Evolutionary conservation across 345 rosid genomes (phyloP), one percentile per base, ranked within the genome.

Genomic region (Crucihimalaya himalaica): DNA sequence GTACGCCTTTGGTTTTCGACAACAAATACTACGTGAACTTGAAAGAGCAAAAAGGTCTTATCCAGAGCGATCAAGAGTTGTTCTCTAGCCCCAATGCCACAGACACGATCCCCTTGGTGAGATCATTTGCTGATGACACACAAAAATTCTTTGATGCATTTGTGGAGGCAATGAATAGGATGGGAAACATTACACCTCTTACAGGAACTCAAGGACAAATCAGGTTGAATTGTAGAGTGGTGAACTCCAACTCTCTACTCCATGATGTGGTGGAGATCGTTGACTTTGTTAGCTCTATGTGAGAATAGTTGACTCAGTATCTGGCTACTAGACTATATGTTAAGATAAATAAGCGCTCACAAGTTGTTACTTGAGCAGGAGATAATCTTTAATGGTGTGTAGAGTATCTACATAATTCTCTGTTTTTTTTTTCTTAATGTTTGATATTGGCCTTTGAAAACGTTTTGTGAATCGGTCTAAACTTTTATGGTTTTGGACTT

Each of bases 161-260:
- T 40, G 85, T 70, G 7, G 73, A 67, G 54, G 86, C 95, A 8
- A 87, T 91, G 96, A 80, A 87, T 46, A 85, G 78, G 57, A 84
- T 91, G 97, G 91, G 91, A 76, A 87, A 80, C 72, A 78, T 89
- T 39, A 79, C 84, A 48, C 84, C 88, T 14, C 75, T 80, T 45
- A 87, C 87, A 0, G 95, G 95, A 23, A 34, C 81, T 4, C 55
- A 68, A 10, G 95, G 97, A 28, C 59, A 91, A 68, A 83, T 91
- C 28, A 73, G 95, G 72, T 71, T 77, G 73, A 84, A 82, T 14
- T 87, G 97, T 76, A 84, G 84, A 69, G 82, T 69, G 19, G 63
- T 52, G n/a, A 78, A 71, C 18, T 78, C 77, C 54, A 74, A 74
- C 68, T 50, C 68, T 66, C 62, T 74, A 14, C 73, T 74, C 39